Evolutionary conservation across 768 basidiomycete species (phyloP).

Genomic region (Kwoniella bestiolae): DNA sequence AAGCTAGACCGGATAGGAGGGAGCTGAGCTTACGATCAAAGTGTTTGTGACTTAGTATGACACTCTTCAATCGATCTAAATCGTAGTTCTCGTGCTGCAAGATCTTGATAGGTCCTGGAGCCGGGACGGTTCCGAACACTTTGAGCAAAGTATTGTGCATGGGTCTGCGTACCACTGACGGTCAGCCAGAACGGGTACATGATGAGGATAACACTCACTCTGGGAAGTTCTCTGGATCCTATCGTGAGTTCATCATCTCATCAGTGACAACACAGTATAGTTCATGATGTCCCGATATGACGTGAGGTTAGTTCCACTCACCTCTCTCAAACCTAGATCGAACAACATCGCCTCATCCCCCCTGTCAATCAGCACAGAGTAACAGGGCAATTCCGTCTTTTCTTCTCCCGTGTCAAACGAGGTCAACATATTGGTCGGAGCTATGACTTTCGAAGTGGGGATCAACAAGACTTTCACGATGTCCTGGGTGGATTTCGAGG

Average conservation of each 20-base stretch:
- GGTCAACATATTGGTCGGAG: slow-evolving; percentile 8
- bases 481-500: slow-evolving; percentile 6
- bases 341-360: slow-evolving; percentile 24
- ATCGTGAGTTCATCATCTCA: background rate
- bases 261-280: background rate
- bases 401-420: slow-evolving; percentile 23
- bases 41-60: slow-evolving; percentile 35
- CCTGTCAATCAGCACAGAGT: slow-evolving; percentile 25
- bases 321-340: slow-evolving; percentile 31
- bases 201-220: background rate
- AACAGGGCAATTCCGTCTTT: slow-evolving; percentile 15
- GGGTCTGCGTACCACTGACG: background rate
- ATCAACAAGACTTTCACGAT: slow-evolving; percentile 28
- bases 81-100: slow-evolving; percentile 17
- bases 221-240: background rate
- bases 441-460: slow-evolving; percentile 18
- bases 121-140: slow-evolving; percentile 14
- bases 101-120: slow-evolving; percentile 14
- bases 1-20: background rate
- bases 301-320: background rate
- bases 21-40: slow-evolving; percentile 28
- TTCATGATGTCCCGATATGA: too few species aligned
- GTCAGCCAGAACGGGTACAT: background rate
- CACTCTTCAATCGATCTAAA: slow-evolving; percentile 16
- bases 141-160: slow-evolving; percentile 13